phyloP scores from a whole-genome alignment of 2,329 filamentous ascomycete genomes.

The Sporothrix brunneoviolacea region DNA sequence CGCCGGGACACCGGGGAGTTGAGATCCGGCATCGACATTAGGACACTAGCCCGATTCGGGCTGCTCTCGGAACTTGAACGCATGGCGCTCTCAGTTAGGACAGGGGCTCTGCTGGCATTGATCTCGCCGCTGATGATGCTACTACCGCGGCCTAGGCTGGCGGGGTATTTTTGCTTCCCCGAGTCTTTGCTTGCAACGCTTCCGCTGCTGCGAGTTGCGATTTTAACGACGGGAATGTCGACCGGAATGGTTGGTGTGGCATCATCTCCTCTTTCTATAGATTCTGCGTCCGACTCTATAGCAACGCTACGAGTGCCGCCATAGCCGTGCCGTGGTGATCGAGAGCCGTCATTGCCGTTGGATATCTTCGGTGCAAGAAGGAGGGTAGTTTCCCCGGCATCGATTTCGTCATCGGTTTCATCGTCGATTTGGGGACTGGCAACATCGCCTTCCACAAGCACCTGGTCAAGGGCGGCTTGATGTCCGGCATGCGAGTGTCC shows the following conservation, averaged over 20 bases:
- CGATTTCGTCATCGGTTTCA: conserved; percentile 16
- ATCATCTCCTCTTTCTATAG: not conserved
- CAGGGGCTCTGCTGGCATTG: not conserved
- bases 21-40: conserved; percentile 12
- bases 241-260: not conserved
- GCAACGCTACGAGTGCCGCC: not conserved
- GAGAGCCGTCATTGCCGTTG: not conserved
- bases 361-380: conserved; percentile 38
- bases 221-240: not conserved
- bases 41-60: conserved; percentile 9
- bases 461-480: not conserved
- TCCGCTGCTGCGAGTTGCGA: not conserved
- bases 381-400: conserved; percentile 35
- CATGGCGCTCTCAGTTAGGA: not conserved
- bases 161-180: not conserved
- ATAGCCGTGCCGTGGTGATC: not conserved
- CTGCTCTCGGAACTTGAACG: conserved; percentile 17
- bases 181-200: not conserved
- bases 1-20: conserved; percentile 17
- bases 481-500: conserved; percentile 5
- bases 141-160: not conserved
- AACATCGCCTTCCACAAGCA: not conserved
- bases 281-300: not conserved
- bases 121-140: not conserved
- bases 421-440: not conserved